Percentiles rank a stretch among this genome's conserved stretches.
Evolutionary conservation across 2,329 filamentous ascomycete species (phyloP).

Genomic region (Curvularia spicifera): DNA sequence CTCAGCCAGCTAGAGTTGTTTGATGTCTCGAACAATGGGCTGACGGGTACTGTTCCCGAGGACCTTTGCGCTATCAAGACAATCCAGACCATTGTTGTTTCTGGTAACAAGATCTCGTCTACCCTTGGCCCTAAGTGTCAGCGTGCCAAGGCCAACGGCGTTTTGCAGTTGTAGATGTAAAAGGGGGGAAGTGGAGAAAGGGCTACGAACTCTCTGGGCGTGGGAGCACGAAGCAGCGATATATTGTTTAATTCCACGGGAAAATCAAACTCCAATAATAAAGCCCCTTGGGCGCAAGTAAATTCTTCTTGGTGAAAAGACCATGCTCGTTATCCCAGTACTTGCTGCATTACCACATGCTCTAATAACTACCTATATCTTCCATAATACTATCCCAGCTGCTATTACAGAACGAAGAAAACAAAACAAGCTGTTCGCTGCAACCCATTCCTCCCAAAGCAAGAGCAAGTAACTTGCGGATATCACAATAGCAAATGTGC

Average conservation of each 20-base stretch:
- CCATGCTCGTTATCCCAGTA: too few relatives aligned
- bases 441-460: not conserved
- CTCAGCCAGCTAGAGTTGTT: not conserved
- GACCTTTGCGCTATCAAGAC: not conserved
- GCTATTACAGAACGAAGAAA: too few relatives aligned
- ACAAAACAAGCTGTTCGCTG: too few relatives aligned
- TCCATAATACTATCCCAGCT: too few relatives aligned
- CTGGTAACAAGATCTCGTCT: not conserved
- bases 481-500: not conserved
- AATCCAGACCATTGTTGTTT: not conserved
- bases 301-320: too few relatives aligned
- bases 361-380: too few relatives aligned
- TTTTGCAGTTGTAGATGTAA: not conserved
- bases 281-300: too few relatives aligned
- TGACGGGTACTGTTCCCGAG: constrained; percentile 3
- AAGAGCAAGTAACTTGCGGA: not conserved
- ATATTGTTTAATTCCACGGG: too few relatives aligned
- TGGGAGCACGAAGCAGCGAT: too few relatives aligned
- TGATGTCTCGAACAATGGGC: not conserved
- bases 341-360: too few relatives aligned
- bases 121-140: not conserved
- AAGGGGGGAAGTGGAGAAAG: not conserved
- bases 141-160: not conserved
- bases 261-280: too few relatives aligned
- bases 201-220: too few relatives aligned